A percentile compares a stretch with the other conserved stretches of the same genome.
These are phyloP conservation scores for Amanita brunnescens DNA, from an alignment of 768 basidiomycete genomes.

Conservation along the genomic window DNA sequence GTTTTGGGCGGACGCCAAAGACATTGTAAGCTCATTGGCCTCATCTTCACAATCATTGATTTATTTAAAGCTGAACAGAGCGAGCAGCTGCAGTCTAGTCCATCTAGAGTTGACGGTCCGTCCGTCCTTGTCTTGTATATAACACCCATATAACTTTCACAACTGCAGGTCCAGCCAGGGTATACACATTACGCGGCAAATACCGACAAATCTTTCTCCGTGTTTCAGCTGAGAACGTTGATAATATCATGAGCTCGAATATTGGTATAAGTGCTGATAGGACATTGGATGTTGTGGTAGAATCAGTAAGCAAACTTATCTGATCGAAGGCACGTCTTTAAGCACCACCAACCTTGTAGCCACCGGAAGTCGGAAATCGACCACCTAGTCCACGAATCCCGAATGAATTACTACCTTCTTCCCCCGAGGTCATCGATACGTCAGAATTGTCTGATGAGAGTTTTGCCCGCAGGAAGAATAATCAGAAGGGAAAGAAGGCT, in stretches of 20 bases:
- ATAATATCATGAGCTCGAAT: conserved; percentile 47
- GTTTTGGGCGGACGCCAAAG: conserved; percentile 65
- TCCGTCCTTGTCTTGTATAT: neutral
- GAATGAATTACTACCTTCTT: conserved; percentile 13
- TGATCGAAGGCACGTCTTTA: neutral
- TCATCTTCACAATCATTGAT: neutral
- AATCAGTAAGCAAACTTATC: conserved; percentile 35
- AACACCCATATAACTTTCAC: conserved; percentile 4
- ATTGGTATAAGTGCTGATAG: conserved; percentile 44
- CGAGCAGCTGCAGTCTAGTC: conserved; percentile 47
- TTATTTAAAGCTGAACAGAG: conserved; percentile 23
- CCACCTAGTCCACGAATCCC: conserved; percentile 26
- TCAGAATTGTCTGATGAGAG: neutral
- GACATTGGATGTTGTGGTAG: conserved; percentile 51
- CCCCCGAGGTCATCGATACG: conserved; percentile 1
- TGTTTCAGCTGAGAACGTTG: conserved; percentile 41
- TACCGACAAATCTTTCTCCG: conserved; percentile 65
- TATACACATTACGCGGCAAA: conserved; percentile 57
- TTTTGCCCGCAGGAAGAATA: neutral
- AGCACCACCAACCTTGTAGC: conserved; percentile 16
- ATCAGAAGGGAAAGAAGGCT: neutral
- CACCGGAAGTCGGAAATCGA: conserved; percentile 23
- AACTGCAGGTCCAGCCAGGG: conserved; percentile 52
- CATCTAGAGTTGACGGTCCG: conserved; percentile 63
- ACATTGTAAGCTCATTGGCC: conserved; percentile 33